Conservation (phyloP, 768 basidiomycete species). For the Lyophyllum semitale region DNA sequence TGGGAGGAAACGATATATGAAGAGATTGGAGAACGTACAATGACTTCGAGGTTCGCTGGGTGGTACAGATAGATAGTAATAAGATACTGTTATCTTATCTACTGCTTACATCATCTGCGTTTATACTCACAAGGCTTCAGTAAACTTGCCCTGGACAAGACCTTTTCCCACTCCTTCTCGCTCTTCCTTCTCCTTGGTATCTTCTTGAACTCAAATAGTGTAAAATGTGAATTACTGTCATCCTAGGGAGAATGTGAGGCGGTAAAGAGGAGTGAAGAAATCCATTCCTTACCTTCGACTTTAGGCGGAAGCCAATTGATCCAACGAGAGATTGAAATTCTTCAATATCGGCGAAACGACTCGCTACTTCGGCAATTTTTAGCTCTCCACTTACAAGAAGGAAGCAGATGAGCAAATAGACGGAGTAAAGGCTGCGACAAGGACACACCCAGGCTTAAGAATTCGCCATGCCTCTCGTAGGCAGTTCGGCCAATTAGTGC, state of each 20-base stretch:
- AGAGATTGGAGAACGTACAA: constrained; percentile 2
- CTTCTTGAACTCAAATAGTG: constrained; percentile 80
- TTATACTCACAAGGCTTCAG: constrained; percentile 95
- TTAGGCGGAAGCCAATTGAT: constrained; percentile 74
- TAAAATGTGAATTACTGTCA: constrained; percentile 82
- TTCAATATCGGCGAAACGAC: constrained; percentile 71
- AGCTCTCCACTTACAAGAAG: constrained; percentile 64
- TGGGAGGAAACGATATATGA: constrained; percentile 11
- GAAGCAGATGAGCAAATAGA: not conserved
- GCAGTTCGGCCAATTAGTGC: constrained; percentile 92
- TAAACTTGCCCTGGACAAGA: constrained; percentile 53
- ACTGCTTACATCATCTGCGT: constrained; percentile 57
- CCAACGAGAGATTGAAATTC: constrained; percentile 65
- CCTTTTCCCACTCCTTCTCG: constrained; percentile 60
- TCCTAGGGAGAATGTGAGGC: constrained; percentile 49
- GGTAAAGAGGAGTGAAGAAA: not conserved
- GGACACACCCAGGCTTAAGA: constrained; percentile 68
- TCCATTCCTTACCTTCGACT: constrained; percentile 56
- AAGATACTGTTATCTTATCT: constrained; percentile 13
- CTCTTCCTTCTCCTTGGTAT: constrained; percentile 43
- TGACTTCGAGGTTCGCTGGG: not conserved
- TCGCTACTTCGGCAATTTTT: constrained; percentile 88
- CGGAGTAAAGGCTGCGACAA: not conserved
- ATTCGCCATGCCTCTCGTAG: constrained; percentile 90
- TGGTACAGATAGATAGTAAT: too few relatives aligned